phyloP scores from a whole-genome alignment of 345 rosid species.

The Heritiera littoralis region DNA sequence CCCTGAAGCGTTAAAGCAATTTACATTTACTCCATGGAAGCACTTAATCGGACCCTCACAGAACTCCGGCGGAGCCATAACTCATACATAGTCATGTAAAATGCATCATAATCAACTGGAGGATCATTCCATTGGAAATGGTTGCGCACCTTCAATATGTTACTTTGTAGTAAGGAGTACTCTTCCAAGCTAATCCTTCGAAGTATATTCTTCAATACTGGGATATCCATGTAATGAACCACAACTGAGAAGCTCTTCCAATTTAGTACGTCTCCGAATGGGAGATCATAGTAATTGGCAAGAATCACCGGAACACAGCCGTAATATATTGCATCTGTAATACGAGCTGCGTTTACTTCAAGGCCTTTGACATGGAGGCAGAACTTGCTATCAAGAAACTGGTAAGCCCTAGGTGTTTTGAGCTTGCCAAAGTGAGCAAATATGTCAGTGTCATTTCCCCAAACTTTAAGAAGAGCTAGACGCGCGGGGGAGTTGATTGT shows the following conservation, averaged over 20 bases:
- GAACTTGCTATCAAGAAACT: conserved; percentile 48
- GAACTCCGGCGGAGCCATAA: conserved; percentile 51
- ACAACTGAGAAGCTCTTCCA: conserved; percentile 52
- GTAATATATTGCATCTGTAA: conserved; percentile 44
- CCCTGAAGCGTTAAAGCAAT: not conserved
- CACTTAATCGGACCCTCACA: conserved; percentile 23
- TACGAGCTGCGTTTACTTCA: conserved; percentile 52
- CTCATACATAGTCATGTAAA: conserved; percentile 54
- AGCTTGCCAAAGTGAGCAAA: conserved; percentile 38
- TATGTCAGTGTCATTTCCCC: conserved; percentile 51
- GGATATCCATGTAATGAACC: conserved; percentile 49
- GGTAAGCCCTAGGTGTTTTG: conserved; percentile 35
- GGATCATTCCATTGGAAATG: conserved; percentile 53
- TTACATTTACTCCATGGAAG: not conserved
- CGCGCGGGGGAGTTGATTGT: conserved; percentile 46
- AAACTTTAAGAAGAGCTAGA: conserved; percentile 36
- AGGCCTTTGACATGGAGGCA: conserved; percentile 61
- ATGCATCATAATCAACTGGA: conserved; percentile 47
- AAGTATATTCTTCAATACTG: conserved; percentile 50
- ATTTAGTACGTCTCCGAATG: conserved; percentile 45
- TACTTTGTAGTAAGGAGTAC: conserved; percentile 31
- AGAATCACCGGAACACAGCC: conserved; percentile 54
- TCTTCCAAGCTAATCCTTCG: conserved; percentile 32
- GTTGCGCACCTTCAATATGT: conserved; percentile 47
- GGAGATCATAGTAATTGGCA: conserved; percentile 56